Base-by-base conservation (phyloP, 1,139 yeast species). In the Hansenula anomala region DNA sequence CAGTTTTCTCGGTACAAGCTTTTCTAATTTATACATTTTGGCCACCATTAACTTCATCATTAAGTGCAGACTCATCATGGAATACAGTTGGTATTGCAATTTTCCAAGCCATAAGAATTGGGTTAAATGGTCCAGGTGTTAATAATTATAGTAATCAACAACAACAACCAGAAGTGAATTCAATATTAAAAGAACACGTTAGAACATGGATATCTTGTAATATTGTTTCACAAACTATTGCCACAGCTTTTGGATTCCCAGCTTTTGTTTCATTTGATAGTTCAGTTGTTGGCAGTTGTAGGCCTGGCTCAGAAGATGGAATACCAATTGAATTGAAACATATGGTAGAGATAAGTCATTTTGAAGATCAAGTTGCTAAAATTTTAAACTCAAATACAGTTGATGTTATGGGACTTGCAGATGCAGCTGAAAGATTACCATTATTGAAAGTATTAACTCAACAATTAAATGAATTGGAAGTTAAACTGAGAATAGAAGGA, bases 61-160 rank as follows among this genome's bases (percentile, higher is more conserved):
- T 92, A 36, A 85, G 95, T 60, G 96, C 97, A 0, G 97, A 92
- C 56, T 84, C 96, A 5, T 84, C 96, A 4, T 92, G 97, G 94
- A 87, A 85, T 55, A 87, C 97, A 1, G 83, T 88, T 14, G 97
- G 97, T 0, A 80, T 87, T 34, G 97, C 97, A 3, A 71, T 89
- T 54, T 86, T 86, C 57, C 95, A 86, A 58, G 97, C 97, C 0
- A 83, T 90, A 26, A 68, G 97, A 42, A 85, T 90, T 12, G 97
- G 98, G 0, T 66, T 92, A 28, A 96, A 92, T 56, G 73, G 85
- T 22, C 87, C 92, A 0, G 87, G 85, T 9, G 61, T 69, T 19
- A 70, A 71, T 6, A 54, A 52, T 24, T 52, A 54, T 26, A 59
- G 54, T 50, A 56, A 37, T 48, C 46, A 44, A 25, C 30, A 28